Evolutionary conservation across 768 basidiomycete species (phyloP).

Genomic region (Amanita phalloides): DNA sequence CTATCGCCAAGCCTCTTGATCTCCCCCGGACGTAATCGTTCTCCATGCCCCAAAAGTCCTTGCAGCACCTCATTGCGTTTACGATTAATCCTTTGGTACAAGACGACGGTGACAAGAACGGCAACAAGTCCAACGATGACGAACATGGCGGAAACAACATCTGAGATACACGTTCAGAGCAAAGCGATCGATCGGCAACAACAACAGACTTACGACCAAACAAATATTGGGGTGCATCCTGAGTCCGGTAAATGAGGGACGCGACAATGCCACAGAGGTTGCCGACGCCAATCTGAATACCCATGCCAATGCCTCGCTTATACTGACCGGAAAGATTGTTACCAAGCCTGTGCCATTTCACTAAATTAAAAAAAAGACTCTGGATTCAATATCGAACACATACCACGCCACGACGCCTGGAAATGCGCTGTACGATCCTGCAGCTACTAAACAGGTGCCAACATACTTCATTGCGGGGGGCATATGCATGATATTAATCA

Average conservation of each 20-base stretch:
- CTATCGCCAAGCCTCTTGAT: slow-evolving; percentile 41
- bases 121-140: slow-evolving; percentile 46
- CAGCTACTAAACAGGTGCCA: slow-evolving; percentile 59
- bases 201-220: slow-evolving; percentile 42
- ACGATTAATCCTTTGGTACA: slow-evolving; percentile 47
- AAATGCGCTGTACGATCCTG: slow-evolving; percentile 49
- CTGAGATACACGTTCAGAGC: no score
- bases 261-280: slow-evolving; percentile 60
- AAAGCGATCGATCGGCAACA: no score
- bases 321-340: slow-evolving; percentile 62
- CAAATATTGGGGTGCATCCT: slow-evolving; percentile 49
- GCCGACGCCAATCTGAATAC: slow-evolving; percentile 54
- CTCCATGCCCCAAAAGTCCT: slow-evolving; percentile 18
- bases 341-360: slow-evolving; percentile 33
- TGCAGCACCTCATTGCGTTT: slow-evolving; percentile 30
- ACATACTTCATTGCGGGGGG: slow-evolving; percentile 51
- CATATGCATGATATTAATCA: background rate
- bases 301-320: slow-evolving; percentile 62
- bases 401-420: slow-evolving; percentile 58
- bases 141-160: slow-evolving; percentile 20
- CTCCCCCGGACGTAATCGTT: slow-evolving; percentile 23
- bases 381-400: slow-evolving; percentile 2
- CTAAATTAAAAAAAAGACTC: background rate
- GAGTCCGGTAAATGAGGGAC: slow-evolving; percentile 46
- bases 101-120: slow-evolving; percentile 34